Percentiles rank a stretch among this genome's conserved stretches.
Evolutionary conservation across 1,139 yeast species (phyloP).

Genomic region (Meyerozyma guilliermondii): DNA sequence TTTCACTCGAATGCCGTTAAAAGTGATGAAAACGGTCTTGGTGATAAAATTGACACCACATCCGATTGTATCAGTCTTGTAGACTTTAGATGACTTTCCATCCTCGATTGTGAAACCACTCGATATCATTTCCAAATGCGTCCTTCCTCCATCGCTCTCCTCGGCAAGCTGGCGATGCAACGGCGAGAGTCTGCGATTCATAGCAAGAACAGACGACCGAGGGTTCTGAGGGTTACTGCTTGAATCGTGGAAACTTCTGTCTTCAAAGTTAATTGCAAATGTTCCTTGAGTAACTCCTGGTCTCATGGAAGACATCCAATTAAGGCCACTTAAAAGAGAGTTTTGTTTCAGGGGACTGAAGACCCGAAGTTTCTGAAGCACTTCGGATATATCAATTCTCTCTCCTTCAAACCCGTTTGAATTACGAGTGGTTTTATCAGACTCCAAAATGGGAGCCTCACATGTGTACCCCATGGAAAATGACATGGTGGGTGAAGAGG

Average conservation of each 20-base stretch:
- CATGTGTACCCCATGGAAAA: background rate
- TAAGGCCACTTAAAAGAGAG: background rate
- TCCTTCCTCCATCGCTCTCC: conserved; percentile 28
- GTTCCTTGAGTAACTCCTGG: conserved; percentile 42
- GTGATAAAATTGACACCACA: conserved; percentile 75
- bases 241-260: conserved; percentile 37
- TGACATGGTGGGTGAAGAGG: background rate
- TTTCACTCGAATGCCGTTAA: conserved; percentile 63
- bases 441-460: background rate
- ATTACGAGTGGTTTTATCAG: background rate
- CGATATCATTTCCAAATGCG: background rate
- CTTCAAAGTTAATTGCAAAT: conserved; percentile 40
- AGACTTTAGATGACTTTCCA: conserved; percentile 1
- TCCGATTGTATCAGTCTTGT: conserved; percentile 58
- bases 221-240: conserved; percentile 21
- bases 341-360: background rate
- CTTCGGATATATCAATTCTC: background rate
- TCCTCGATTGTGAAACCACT: background rate
- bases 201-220: conserved; percentile 28
- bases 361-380: background rate
- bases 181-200: conserved; percentile 33
- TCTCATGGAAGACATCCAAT: conserved; percentile 7
- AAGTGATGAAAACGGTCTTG: conserved; percentile 66
- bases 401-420: background rate
- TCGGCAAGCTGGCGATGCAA: conserved; percentile 24